phyloP scores from a whole-genome alignment of 768 basidiomycete species.

The Phylloporus rhodoxanthus region DNA sequence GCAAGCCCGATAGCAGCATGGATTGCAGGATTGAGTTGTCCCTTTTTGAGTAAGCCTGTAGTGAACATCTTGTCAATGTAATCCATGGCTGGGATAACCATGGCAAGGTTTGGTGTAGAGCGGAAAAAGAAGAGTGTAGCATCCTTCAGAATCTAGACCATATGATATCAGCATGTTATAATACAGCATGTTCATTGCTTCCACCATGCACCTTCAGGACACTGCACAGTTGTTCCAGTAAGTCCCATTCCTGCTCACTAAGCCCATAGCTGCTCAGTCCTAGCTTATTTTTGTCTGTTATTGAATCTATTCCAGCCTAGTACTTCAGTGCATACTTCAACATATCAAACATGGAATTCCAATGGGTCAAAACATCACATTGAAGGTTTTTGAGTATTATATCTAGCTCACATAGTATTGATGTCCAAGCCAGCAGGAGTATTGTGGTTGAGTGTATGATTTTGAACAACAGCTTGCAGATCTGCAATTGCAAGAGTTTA shows the following conservation, averaged over 20 bases:
- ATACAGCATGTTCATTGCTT: background rate
- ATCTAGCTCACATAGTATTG: background rate
- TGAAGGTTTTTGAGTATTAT: background rate
- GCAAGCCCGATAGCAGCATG: background rate
- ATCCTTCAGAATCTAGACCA: background rate
- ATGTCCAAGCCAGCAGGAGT: slow-evolving; percentile 17
- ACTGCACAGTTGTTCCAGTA: slow-evolving; percentile 27
- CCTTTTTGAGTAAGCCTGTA: background rate
- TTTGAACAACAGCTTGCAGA: slow-evolving; percentile 13
- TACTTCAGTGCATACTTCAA: slow-evolving; percentile 16
- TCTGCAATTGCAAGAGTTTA: background rate
- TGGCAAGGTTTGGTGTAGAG: background rate
- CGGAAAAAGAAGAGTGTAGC: background rate
- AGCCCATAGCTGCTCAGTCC: slow-evolving; percentile 25
- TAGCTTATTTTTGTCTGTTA: slow-evolving; percentile 12
- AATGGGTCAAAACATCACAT: slow-evolving; percentile 12
- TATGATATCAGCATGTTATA: background rate
- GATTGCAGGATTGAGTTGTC: background rate
- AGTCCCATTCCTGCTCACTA: slow-evolving; percentile 28
- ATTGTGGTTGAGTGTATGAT: slow-evolving; percentile 22
- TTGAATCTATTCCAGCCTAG: slow-evolving; percentile 13
- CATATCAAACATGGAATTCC: slow-evolving; percentile 24
- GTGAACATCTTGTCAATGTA: background rate
- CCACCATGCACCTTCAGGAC: background rate
- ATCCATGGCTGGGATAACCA: background rate